Base-by-base conservation (phyloP, 148 eudicot species). In the Gaultheria prostrata region DNA sequence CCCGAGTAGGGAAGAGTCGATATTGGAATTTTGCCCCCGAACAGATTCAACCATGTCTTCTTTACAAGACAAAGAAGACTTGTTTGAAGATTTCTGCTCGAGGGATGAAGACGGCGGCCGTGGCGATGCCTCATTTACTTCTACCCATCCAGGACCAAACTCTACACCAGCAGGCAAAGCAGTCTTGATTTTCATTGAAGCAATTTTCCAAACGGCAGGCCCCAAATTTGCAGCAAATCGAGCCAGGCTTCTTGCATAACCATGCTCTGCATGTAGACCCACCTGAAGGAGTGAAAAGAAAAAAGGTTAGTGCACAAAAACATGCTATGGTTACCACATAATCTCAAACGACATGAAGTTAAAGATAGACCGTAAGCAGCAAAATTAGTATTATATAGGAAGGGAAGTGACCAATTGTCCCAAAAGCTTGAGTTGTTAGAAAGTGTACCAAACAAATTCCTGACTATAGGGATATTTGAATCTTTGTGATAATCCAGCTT, bases 71-170 rank as follows among this genome's bases (percentile, higher is more conserved):
- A 77, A 26, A 54, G 86, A 71, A 76, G 86, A 51, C 82, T 67
- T 78, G 61, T 80, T 79, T 77, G 86, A 81, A 50, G 83, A 87
- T 73, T 83, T 85, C 59, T 63, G 84, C 73, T 87, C 92, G 18
- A 84, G 57, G 61, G 85, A 67, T 32, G 77, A 76, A 69, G 91
- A 67, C 43, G 70, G 79, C 43, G 87, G 88, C 30, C 39, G 59
- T 33, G 85, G 74, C 45, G 89, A 82, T 18, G 81, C 63, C 43
- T 90, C 95, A 51, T 71, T 81, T 85, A 92, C 97, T 43, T 88
- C 93, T 39, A 95, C 95, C 92, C 96, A 94, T 56, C 98, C 97
- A 32, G 97, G 98, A 81, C 96, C 98, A 82, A 93, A 95, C 76
- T 91, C 86, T 35, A 86, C 85, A 45, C 92, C 93, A 32, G 89